Evolutionary conservation across 345 rosid species (phyloP).

Genomic region (Draba incana): DNA sequence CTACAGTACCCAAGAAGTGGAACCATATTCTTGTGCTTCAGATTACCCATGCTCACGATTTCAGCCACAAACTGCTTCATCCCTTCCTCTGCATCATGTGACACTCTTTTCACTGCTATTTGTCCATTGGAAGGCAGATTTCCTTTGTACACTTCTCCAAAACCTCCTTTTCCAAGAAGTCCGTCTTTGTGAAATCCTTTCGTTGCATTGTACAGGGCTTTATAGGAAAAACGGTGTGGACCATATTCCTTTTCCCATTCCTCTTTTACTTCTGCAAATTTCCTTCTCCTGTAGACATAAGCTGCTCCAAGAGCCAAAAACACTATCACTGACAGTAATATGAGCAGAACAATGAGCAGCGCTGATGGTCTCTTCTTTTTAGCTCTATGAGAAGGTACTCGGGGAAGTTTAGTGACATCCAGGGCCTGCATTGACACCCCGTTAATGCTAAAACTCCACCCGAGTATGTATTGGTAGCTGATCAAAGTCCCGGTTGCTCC

Average conservation of each 20-base stretch:
- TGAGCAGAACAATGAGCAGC: conserved; percentile 16
- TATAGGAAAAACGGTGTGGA: conserved; percentile 49
- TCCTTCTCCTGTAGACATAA: conserved; percentile 39
- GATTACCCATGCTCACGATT: conserved; percentile 49
- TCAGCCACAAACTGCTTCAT: conserved; percentile 56
- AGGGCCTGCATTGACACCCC: conserved; percentile 45
- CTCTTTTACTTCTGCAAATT: conserved; percentile 48
- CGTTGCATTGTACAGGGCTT: conserved; percentile 49
- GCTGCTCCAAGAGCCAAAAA: conserved; percentile 31
- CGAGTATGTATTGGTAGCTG: conserved; percentile 56
- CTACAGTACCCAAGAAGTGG: conserved; percentile 54
- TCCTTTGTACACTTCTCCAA: conserved; percentile 60
- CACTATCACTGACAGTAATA: conserved; percentile 25
- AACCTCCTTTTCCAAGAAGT: conserved; percentile 54
- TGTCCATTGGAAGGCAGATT: conserved; percentile 41
- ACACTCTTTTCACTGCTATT: conserved; percentile 60
- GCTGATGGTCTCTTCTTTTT: background rate
- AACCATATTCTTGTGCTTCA: conserved; percentile 57
- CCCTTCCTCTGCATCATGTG: conserved; percentile 53
- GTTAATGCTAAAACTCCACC: conserved; percentile 64
- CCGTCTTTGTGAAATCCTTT: conserved; percentile 48
- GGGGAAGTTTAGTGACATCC: conserved; percentile 50
- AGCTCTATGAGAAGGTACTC: conserved; percentile 45
- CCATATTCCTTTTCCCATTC: conserved; percentile 56
- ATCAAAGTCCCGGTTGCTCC: conserved; percentile 51